Evolutionary conservation across 2,329 filamentous ascomycete genomes (phyloP).

Genomic region (Hypomyces perniciosus): DNA sequence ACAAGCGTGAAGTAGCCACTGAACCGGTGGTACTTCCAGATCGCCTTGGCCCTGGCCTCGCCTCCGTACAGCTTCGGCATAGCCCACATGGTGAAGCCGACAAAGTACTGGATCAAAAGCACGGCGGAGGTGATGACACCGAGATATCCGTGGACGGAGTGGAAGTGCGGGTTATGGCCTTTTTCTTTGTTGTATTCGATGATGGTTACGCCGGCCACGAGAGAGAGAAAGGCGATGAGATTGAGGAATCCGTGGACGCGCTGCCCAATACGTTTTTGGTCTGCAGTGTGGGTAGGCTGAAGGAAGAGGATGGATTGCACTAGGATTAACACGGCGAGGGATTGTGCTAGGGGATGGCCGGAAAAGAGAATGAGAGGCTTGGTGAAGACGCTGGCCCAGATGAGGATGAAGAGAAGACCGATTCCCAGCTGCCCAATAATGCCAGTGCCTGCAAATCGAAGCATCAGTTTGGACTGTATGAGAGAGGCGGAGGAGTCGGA

Average conservation of each 20-base stretch:
- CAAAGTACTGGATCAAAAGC: constrained; percentile 64
- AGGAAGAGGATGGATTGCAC: constrained; percentile 77
- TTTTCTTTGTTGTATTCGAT: constrained; percentile 82
- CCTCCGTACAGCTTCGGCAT: constrained; percentile 70
- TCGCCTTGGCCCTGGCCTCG: constrained; percentile 67
- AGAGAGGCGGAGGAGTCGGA: neutral
- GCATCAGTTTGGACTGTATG: neutral
- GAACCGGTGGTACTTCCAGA: constrained; percentile 87
- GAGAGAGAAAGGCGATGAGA: constrained; percentile 53
- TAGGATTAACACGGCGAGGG: constrained; percentile 64
- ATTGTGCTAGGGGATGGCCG: constrained; percentile 71
- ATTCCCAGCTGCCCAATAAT: constrained; percentile 73
- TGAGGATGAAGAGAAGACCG: constrained; percentile 65
- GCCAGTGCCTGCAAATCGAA: constrained; percentile 59
- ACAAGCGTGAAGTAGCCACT: constrained; percentile 69
- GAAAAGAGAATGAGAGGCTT: constrained; percentile 74
- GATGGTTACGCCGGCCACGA: constrained; percentile 59
- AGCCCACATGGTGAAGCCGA: constrained; percentile 81
- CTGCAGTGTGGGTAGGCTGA: constrained; percentile 74
- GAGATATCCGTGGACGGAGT: constrained; percentile 73
- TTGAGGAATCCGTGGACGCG: constrained; percentile 65
- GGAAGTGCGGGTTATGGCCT: constrained; percentile 64
- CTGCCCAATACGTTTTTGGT: constrained; percentile 62
- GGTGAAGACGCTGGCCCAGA: constrained; percentile 73
- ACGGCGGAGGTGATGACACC: constrained; percentile 70